Percentiles rank a stretch among this genome's conserved stretches.
phyloP scores from a whole-genome alignment of 352 stramenopile species.

The Globisporangium cederbergense region DNA sequence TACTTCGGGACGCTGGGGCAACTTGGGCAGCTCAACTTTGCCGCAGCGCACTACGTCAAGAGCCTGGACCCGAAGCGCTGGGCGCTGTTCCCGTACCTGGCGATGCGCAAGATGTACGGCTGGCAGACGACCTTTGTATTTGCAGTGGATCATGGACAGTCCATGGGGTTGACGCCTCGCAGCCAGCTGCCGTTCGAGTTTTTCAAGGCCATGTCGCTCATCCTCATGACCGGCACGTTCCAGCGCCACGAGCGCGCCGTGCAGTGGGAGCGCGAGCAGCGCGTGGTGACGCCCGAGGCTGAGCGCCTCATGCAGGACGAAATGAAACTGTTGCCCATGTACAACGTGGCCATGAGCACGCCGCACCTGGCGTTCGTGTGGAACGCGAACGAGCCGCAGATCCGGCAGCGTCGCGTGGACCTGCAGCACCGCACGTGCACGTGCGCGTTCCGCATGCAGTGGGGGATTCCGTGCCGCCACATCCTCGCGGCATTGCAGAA shows the following conservation, averaged over 20 bases:
- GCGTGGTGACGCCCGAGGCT: slow-evolving; percentile 36
- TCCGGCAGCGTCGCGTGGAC: slow-evolving; percentile 43
- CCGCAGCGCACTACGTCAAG: slow-evolving; percentile 34
- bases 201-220: slow-evolving; percentile 34
- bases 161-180: slow-evolving; percentile 14
- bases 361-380: slow-evolving; percentile 47
- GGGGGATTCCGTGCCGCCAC: slow-evolving; percentile 42
- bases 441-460: slow-evolving; percentile 35
- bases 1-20: slow-evolving; percentile 27
- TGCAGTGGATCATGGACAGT: slow-evolving; percentile 23
- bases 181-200: slow-evolving; percentile 36
- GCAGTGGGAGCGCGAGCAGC: slow-evolving; percentile 38
- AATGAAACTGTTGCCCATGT: slow-evolving; percentile 28
- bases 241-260: slow-evolving; percentile 35
- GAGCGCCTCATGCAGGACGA: slow-evolving; percentile 49
- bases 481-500: slow-evolving; percentile 39
- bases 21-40: slow-evolving; percentile 29
- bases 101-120: slow-evolving; percentile 39
- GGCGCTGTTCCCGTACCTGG: slow-evolving; percentile 45
- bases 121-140: slow-evolving; percentile 42
- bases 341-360: slow-evolving; percentile 44
- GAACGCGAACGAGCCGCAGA: slow-evolving; percentile 34
- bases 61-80: slow-evolving; percentile 31
- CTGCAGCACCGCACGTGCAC: slow-evolving; percentile 47
- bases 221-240: slow-evolving; percentile 32